Percentiles rank a stretch among this genome's conserved stretches.
Evolutionary conservation across 345 rosid genomes (phyloP).

Genomic region (Crucihimalaya himalaica): DNA sequence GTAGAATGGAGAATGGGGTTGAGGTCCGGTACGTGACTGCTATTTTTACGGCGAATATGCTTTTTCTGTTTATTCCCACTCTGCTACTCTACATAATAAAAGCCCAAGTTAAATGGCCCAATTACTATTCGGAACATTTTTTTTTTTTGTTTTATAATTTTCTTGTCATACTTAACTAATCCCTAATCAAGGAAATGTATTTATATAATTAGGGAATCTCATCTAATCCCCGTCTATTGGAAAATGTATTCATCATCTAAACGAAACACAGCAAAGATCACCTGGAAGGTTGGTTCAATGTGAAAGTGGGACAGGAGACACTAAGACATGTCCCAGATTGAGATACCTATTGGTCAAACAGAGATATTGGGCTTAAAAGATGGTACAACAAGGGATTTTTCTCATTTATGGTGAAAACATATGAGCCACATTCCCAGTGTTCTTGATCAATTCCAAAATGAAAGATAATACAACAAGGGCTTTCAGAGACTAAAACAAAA

Average conservation of each 20-base stretch:
- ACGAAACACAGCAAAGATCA: background rate
- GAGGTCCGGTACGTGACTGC: constrained; percentile 44
- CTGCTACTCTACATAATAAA: background rate
- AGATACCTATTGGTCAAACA: background rate
- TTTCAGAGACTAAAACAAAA: constrained; percentile 8
- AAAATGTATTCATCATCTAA: background rate
- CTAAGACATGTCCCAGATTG: background rate
- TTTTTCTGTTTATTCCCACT: background rate
- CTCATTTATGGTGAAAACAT: constrained; percentile 10
- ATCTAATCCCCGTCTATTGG: background rate
- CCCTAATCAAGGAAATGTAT: background rate
- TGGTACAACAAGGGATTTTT: constrained; percentile 17
- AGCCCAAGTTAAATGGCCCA: constrained; percentile 23
- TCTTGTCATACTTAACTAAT: background rate
- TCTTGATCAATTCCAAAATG: constrained; percentile 11
- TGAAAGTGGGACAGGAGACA: background rate
- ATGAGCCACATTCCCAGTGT: constrained; percentile 15
- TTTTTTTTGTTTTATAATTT: background rate
- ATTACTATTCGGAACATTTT: background rate
- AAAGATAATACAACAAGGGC: constrained; percentile 27
- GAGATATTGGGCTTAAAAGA: background rate
- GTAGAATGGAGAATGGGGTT: constrained; percentile 39
- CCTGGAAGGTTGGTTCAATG: background rate
- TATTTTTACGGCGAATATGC: constrained; percentile 19
- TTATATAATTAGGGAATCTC: background rate